Conservation (phyloP, 1,284 basidiomycete species). For the Melampsora larici-populina region DNA sequence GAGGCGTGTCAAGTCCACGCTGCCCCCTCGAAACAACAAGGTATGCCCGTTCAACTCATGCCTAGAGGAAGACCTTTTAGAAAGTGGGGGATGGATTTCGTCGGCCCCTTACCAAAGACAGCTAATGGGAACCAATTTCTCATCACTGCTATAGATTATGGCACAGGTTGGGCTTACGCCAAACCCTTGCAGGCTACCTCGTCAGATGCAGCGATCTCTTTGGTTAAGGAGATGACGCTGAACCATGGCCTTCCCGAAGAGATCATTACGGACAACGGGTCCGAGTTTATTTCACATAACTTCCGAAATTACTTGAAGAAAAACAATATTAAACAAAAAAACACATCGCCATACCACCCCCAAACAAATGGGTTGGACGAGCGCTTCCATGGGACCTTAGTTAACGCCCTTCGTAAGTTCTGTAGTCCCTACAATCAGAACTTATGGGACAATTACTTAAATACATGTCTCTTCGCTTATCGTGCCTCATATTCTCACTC, state of each 20-base stretch:
- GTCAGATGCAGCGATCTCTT: background rate
- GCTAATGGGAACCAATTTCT: background rate
- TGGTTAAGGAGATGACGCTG: background rate
- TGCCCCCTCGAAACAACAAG: background rate
- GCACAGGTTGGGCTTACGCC: background rate
- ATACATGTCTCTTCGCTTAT: too few species aligned
- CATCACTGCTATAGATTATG: background rate
- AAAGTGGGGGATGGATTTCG: slow-evolving; percentile 1
- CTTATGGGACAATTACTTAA: too few species aligned
- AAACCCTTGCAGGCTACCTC: background rate
- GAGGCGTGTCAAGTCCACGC: background rate
- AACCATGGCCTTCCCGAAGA: background rate
- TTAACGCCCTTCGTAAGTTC: too few species aligned
- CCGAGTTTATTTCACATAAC: background rate
- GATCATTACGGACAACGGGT: background rate
- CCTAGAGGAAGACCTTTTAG: background rate
- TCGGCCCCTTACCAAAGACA: background rate
- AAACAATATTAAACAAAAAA: background rate
- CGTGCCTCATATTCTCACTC: background rate
- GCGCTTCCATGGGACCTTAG: slow-evolving; percentile 1
- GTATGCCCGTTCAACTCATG: background rate
- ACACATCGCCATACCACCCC: background rate
- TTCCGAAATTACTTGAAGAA: background rate
- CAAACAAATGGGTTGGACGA: background rate
- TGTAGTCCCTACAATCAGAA: too few species aligned